Base-by-base conservation (phyloP, 495 filamentous ascomycete genomes). In the Hypoxylon lienhwacheense region DNA sequence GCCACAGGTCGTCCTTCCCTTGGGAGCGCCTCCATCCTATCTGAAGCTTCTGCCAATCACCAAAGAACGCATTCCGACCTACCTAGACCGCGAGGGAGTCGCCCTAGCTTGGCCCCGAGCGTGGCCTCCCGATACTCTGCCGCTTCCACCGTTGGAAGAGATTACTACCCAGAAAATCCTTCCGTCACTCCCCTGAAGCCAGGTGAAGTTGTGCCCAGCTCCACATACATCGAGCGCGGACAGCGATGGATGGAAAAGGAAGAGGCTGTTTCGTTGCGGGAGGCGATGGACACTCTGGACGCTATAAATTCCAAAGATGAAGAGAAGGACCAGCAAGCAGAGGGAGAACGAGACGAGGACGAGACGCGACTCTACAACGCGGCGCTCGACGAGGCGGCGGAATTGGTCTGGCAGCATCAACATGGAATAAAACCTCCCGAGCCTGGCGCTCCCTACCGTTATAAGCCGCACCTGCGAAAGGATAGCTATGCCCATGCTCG, bases 201-300 rank as follows among this genome's bases (percentile, higher is more conserved):
- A 3, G 73, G 73, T 1, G 75, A 78, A 22, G 70, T 81, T 7
- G 76, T 80, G 3, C 79, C 83, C 7, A 82, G 71, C 31, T 77
- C 81, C 15, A 79, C 78, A 2, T 96, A 96, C 70, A 84, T 85
- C 14, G 90, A 96, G 73, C 85, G 81, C 45, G 85, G 84, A 10
- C 83, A 86, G 61, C 77, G 91, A 46, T 89, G 87, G 78, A 86
- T 91, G 76, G 91, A 96, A 68, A 88, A 86, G 64, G 87, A 92
- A 65, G 90, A 96, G 66, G 87, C 88, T 1, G 75, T 81, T 17
- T 85, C 86, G 5, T 65, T 96, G 34, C 81, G 89, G 5, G 80
- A 87, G 66, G 91, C 90, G 10, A 79, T 96, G 71, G 82, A 91
- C 51, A 85, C 87, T 59, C 84, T 93, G 81, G 84, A 88, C 62